Percentiles rank a stretch among this genome's conserved stretches.
These are phyloP conservation scores for Sugiyamaella smithiae DNA, from an alignment of 805 yeast genomes.

Conservation along the genomic window DNA sequence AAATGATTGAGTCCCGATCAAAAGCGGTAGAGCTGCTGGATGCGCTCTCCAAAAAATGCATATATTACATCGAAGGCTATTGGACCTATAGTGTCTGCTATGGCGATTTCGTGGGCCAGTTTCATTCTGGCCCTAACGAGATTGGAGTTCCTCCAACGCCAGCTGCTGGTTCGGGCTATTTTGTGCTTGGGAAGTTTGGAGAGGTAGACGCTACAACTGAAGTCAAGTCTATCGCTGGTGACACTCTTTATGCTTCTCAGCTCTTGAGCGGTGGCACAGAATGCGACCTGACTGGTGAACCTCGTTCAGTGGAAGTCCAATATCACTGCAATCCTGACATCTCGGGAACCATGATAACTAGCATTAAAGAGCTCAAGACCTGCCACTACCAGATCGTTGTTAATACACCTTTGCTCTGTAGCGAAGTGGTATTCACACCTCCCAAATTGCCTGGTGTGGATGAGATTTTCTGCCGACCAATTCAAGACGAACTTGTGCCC, in stretches of 20 bases:
- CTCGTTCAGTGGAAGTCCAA: constrained; percentile 53
- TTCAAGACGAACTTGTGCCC: constrained; percentile 13
- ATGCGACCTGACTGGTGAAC: constrained; percentile 57
- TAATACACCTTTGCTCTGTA: constrained; percentile 51
- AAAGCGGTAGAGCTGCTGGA: constrained; percentile 19
- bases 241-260: constrained; percentile 32
- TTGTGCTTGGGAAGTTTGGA: constrained; percentile 32
- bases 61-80: constrained; percentile 39
- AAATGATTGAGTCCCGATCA: constrained; percentile 2
- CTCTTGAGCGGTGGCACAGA: constrained; percentile 49
- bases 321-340: constrained; percentile 44
- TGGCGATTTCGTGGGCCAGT: constrained; percentile 49
- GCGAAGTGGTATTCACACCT: constrained; percentile 34
- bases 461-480: constrained; percentile 28
- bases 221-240: not conserved
- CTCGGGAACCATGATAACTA: constrained; percentile 37
- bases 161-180: constrained; percentile 29
- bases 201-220: not conserved
- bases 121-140: constrained; percentile 33
- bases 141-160: constrained; percentile 19
- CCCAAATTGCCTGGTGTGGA: constrained; percentile 31
- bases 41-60: constrained; percentile 26
- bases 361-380: constrained; percentile 51
- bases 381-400: constrained; percentile 57
- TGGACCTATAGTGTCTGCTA: constrained; percentile 55